A percentile compares a stretch with the other conserved stretches of the same genome.
Conservation (phyloP, 768 basidiomycete species). For the Daedaleopsis nitida region DNA sequence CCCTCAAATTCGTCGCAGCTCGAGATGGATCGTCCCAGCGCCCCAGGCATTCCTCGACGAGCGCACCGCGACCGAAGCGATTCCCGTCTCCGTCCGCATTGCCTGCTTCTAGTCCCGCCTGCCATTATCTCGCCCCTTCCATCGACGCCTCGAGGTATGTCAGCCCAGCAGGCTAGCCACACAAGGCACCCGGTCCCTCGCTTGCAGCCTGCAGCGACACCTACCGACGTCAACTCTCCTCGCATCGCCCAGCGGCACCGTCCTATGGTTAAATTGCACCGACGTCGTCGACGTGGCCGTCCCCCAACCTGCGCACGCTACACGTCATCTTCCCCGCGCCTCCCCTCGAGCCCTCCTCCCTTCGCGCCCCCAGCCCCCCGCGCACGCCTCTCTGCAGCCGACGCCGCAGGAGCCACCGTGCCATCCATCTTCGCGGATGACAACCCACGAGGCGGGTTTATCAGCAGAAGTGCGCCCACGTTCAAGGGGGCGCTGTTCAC, state of each 20-base stretch:
- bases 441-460: neutral
- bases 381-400: neutral
- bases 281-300: neutral
- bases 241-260: conserved; percentile 6
- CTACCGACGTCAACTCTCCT: conserved; percentile 8
- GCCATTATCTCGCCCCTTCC: neutral
- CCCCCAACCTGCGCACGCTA: neutral
- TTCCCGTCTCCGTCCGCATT: neutral
- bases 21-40: neutral
- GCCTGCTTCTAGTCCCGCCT: neutral
- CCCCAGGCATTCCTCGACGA: neutral
- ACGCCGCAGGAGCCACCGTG: neutral
- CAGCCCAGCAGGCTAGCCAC: neutral
- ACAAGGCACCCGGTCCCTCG: neutral
- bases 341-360: neutral
- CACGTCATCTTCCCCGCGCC: neutral
- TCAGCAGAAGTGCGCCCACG: neutral
- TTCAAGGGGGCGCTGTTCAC: neutral
- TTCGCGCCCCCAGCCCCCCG: too few relatives aligned
- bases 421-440: neutral
- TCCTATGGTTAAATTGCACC: conserved; percentile 15
- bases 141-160: neutral
- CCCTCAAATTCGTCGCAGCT: neutral
- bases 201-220: neutral
- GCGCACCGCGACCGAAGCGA: neutral